Percentiles rank a stretch among this genome's conserved stretches.
Evolutionary conservation across 805 yeast species (phyloP).

Genomic region (Hagleromyces aurorensis): DNA sequence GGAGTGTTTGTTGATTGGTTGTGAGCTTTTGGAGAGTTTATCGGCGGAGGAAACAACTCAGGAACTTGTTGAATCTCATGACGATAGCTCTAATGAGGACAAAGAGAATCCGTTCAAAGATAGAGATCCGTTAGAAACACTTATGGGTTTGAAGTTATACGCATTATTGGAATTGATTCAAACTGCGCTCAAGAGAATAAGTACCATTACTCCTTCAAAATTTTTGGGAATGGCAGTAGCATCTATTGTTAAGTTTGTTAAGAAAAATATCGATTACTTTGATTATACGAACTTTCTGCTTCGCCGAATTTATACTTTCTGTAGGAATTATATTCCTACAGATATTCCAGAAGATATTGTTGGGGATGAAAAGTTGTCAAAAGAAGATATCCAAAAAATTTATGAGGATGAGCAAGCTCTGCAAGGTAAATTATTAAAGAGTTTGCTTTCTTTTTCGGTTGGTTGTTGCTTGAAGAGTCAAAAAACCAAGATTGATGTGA

Average conservation of each 20-base stretch:
- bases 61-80: conserved; percentile 1
- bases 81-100: conserved; percentile 5
- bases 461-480: conserved; percentile 32
- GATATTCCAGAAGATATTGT: conserved; percentile 32
- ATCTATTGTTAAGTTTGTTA: conserved; percentile 46
- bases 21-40: conserved; percentile 46
- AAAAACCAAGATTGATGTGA: conserved; percentile 19
- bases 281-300: conserved; percentile 36
- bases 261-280: conserved; percentile 32
- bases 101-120: conserved; percentile 8
- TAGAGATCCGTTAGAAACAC: conserved; percentile 23
- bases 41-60: conserved; percentile 7
- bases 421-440: conserved; percentile 58
- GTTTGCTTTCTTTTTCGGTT: conserved; percentile 49
- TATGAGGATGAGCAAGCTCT: conserved; percentile 50
- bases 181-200: conserved; percentile 50
- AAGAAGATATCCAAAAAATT: conserved; percentile 36
- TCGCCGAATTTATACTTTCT: conserved; percentile 58
- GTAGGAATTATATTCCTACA: conserved; percentile 50
- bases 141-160: conserved; percentile 54
- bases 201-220: conserved; percentile 70
- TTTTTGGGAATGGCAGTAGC: conserved; percentile 64
- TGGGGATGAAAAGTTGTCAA: conserved; percentile 17
- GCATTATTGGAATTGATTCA: conserved; percentile 57
- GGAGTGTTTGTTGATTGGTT: conserved; percentile 62